Base-by-base conservation (phyloP, 179 eudicot genomes). In the Silene noctiflora region DNA sequence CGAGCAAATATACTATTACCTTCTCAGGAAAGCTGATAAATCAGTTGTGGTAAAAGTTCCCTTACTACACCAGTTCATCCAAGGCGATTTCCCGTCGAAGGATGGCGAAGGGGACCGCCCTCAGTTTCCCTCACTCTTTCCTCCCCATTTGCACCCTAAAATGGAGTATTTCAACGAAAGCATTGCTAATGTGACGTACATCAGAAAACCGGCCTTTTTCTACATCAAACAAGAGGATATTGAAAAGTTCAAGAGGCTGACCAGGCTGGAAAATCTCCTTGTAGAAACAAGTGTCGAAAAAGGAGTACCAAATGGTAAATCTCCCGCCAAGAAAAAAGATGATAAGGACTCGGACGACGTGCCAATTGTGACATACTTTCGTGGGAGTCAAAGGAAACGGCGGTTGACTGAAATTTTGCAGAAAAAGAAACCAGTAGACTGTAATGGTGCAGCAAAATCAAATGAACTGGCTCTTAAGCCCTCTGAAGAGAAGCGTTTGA, bases 101-200 rank as follows among this genome's bases (percentile, higher is more conserved):
- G 76, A 81, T 21, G 75, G 24, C 9, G 39, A 61, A 13, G 19
- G 67, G 22, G 44, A 64, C 33, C 86, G 78, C 74, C 91, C 87
- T 20, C 94, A 81, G 77, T 91, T 93, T 79, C 84, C 86, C 12
- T 82, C 84, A 73, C 94, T 93, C 73, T 93, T 93, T 82, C 91
- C 96, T 71, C 86, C 88, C 46, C 74, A 69, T 12, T 72, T 93
- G 76, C 98, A 93, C 80, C 90, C 84, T 29, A 86, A 82, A 22
- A 81, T 79, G 14, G 74, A 81, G 67, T 75, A 78, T 46, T 63
- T 75, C 62, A 81, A 77, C 66, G 72, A 55, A 71, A 70, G 83
- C 62, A 77, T 93, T 4, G 77, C 74, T 39, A 85, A 87, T 83
- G 82, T 93, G 44, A 85, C 83, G 16, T 91, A 86, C 29, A 83